These are phyloP conservation scores for Monilinia fructicola DNA, from an alignment of 2,329 filamentous ascomycete genomes.

Conservation along the genomic window DNA sequence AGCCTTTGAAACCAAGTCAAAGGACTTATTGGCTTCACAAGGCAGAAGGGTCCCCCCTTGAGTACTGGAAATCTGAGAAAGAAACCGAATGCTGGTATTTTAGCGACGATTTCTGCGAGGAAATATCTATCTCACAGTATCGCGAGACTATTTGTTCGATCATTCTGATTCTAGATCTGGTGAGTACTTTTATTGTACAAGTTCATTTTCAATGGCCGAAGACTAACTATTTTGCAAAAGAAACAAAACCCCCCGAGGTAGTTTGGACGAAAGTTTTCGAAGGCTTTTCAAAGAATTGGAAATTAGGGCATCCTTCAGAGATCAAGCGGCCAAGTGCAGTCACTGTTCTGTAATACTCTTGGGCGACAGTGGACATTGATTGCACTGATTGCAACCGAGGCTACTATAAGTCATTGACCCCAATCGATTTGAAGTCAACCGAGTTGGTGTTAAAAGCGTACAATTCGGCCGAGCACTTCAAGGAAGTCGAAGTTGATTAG, in stretches of 20 bases:
- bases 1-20: neutral
- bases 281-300: neutral
- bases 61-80: neutral
- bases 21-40: neutral
- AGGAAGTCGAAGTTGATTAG: neutral
- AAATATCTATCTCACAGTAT: neutral
- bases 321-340: neutral
- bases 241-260: neutral
- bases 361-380: neutral
- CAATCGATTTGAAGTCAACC: neutral
- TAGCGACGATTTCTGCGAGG: neutral
- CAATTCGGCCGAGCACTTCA: neutral
- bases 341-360: conserved; percentile 7
- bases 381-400: neutral
- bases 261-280: neutral
- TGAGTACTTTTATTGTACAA: neutral
- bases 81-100: neutral
- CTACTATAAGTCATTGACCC: neutral
- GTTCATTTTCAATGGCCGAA: neutral
- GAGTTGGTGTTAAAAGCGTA: neutral
- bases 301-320: neutral
- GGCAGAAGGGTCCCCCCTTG: neutral
- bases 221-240: neutral
- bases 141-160: neutral
- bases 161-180: neutral